phyloP scores from a whole-genome alignment of 2,329 filamentous ascomycete species.

The Huntiella moniliformis region DNA sequence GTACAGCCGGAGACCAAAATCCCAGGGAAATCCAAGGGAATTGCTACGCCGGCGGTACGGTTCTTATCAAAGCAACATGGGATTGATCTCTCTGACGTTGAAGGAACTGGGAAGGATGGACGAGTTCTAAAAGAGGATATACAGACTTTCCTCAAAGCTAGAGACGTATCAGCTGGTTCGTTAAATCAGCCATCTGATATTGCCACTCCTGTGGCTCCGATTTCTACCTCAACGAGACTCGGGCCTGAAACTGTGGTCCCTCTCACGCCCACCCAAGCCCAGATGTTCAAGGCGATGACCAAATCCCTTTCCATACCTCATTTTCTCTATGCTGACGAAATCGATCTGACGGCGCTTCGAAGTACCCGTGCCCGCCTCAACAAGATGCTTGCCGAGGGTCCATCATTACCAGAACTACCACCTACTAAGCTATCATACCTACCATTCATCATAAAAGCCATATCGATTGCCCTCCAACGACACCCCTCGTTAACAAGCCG shows the following conservation, averaged over 20 bases:
- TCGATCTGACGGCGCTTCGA: conserved; percentile 62
- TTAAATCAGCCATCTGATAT: conserved; percentile 8
- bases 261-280: conserved; percentile 62
- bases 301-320: conserved; percentile 79
- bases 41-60: conserved; percentile 84
- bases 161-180: conserved; percentile 18
- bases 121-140: conserved; percentile 88
- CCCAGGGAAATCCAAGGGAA: conserved; percentile 43
- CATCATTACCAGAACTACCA: conserved; percentile 25
- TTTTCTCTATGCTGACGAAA: conserved; percentile 83
- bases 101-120: conserved; percentile 77
- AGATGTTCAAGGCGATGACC: conserved; percentile 98
- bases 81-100: conserved; percentile 58
- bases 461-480: conserved; percentile 64
- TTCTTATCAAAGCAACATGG: conserved; percentile 67
- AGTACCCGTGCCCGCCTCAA: conserved; percentile 60
- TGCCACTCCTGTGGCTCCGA: conserved; percentile 16
- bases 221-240: conserved; percentile 24
- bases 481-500: conserved; percentile 79
- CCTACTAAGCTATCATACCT: conserved; percentile 65
- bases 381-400: conserved; percentile 28
- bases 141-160: conserved; percentile 43
- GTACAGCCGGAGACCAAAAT: conserved; percentile 5
- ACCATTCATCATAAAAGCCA: conserved; percentile 88
- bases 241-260: conserved; percentile 45